Percentiles rank a stretch among this genome's conserved stretches.
Conservation (phyloP, 176 grass and related monocot species). For the Hsuehochloa calcarea region DNA sequence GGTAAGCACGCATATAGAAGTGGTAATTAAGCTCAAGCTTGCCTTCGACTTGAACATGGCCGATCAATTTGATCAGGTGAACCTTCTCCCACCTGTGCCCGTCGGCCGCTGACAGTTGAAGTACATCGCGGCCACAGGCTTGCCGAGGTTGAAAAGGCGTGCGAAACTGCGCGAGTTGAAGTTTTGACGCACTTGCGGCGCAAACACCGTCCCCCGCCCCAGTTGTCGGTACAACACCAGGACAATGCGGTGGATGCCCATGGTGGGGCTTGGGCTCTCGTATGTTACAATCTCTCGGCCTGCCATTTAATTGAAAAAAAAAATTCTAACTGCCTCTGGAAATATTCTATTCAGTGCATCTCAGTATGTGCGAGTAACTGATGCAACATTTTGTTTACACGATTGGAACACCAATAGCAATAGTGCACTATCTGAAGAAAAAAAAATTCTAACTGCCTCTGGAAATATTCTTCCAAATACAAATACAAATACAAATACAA, state of each 20-base stretch:
- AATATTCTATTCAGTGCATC: background rate
- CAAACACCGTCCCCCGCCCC: conserved; percentile 61
- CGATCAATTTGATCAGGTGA: conserved; percentile 22
- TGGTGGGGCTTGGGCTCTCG: conserved; percentile 54
- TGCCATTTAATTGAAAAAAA: conserved; percentile 22
- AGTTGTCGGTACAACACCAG: conserved; percentile 64
- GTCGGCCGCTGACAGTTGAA: conserved; percentile 75
- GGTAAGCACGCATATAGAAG: conserved; percentile 14
- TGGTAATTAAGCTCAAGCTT: conserved; percentile 1
- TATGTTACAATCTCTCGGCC: conserved; percentile 63
- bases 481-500: background rate
- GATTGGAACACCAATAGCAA: background rate
- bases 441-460: background rate
- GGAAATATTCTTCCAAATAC: background rate
- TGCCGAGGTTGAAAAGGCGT: conserved; percentile 50
- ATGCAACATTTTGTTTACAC: background rate
- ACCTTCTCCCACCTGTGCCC: conserved; percentile 74
- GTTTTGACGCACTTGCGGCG: conserved; percentile 63
- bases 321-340: too few species aligned
- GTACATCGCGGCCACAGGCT: conserved; percentile 57
- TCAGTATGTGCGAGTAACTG: background rate
- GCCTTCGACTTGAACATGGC: conserved; percentile 17
- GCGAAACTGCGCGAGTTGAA: conserved; percentile 65
- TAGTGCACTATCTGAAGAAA: background rate
- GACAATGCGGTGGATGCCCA: conserved; percentile 79